Percentiles rank a stretch among this genome's conserved stretches.
Evolutionary conservation across 495 filamentous ascomycete species (phyloP).

Genomic region (Tuber aestivum): DNA sequence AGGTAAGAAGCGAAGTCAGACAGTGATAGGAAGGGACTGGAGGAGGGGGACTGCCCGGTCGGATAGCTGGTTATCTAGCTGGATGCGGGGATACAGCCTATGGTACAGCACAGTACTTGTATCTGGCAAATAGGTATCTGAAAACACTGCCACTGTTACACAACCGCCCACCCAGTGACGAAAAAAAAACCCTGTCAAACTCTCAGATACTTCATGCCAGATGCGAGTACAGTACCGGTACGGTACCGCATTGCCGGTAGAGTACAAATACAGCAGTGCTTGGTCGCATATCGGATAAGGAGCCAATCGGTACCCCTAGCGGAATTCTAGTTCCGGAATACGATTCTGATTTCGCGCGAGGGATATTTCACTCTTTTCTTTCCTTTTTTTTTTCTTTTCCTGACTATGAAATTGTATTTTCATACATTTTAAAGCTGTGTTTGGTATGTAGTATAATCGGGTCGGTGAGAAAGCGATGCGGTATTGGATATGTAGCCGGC

Average conservation of each 20-base stretch:
- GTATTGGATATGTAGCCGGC: neutral
- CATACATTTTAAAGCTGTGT: neutral
- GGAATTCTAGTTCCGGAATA: neutral
- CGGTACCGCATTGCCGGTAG: too few relatives aligned
- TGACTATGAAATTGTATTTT: neutral
- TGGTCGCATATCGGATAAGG: neutral
- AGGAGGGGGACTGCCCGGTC: neutral
- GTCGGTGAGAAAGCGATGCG: neutral
- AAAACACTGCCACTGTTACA: too few relatives aligned
- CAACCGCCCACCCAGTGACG: too few relatives aligned
- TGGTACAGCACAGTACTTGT: neutral
- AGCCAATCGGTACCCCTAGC: neutral
- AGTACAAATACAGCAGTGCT: too few relatives aligned
- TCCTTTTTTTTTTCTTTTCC: neutral
- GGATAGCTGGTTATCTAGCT: neutral
- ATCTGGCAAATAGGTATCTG: too few relatives aligned
- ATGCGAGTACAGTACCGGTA: too few relatives aligned
- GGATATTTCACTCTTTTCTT: neutral
- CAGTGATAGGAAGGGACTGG: neutral
- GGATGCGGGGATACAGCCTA: neutral
- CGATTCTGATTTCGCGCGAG: neutral
- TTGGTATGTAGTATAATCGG: neutral
- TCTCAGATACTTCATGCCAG: too few relatives aligned
- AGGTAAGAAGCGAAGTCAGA: neutral
- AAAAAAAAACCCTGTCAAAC: too few relatives aligned